Evolutionary conservation across 2,329 filamentous ascomycete species (phyloP), one percentile per base, ranked within the genome.

Genomic region (Colletotrichum cereale): DNA sequence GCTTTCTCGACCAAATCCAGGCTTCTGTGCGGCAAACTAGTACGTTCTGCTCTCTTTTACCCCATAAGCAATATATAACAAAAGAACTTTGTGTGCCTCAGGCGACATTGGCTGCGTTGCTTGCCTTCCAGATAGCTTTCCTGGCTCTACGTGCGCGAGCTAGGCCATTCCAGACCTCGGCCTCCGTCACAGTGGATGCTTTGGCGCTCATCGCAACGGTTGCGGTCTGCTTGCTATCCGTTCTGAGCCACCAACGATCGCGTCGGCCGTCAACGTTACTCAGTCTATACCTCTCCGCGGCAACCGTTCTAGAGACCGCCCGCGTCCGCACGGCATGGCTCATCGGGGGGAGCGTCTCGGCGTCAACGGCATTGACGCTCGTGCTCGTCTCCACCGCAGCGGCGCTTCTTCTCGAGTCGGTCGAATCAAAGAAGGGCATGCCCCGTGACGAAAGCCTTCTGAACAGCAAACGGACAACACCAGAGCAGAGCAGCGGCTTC

Each of bases 211-310:
- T 73, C 34, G 74, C 74, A 18, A 75, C 71, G 0, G 53, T 68
- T 18, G 65, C 18, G 6, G 71, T 74, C 8, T 55, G 53, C 1
- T n/a, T 70, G 2, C 62, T 77, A 5, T 78, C 74, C 12, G 70
- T 67, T 6, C 40, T 75, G 8, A 74, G 66, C 48, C 75, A 78
- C 44, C 73, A 73, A 16, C 68, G 74, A 21, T 77, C 75, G 1
- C 48, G 55, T 18, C 76, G 75, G 0, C 77, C 77, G 2, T 78
- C 76, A 2, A 77, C 77, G 3, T 52, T 78, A 0, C 69, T 79
- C 5, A 73, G 68, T 34, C 47, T 79, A 0, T 77, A 76, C 52
- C 50, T 78, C 7, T 75, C 77, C 0, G 52, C 70, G 1, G 40
- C 67, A 2, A 48, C 64, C 29, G 61, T 79, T 11, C 38, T 77